A percentile compares a stretch with the other conserved stretches of the same genome.
These are phyloP conservation scores for Cichorium intybus DNA, from an alignment of 140 eudicot species.

Conservation along the genomic window DNA sequence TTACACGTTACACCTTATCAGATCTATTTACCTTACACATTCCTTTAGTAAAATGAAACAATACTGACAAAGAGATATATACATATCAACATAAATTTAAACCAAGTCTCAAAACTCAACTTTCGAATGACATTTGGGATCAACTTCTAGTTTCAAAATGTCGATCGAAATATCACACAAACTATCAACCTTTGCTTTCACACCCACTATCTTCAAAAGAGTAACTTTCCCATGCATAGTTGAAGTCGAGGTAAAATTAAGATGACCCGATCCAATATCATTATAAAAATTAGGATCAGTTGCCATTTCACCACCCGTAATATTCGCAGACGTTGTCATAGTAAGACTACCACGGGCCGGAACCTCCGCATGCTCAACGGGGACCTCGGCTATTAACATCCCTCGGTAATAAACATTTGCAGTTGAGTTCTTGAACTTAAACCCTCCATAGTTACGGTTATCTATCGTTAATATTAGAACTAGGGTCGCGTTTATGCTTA, in stretches of 20 bases:
- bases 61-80: background rate
- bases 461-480: constrained; percentile 34
- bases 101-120: constrained; percentile 17
- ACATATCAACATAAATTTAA: background rate
- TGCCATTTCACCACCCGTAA: constrained; percentile 37
- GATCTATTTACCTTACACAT: too few species aligned
- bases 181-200: constrained; percentile 37
- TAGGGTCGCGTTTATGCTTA: constrained; percentile 46
- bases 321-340: constrained; percentile 30
- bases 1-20: too few species aligned
- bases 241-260: constrained; percentile 43
- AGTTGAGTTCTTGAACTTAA: constrained; percentile 34
- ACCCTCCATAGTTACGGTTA: constrained; percentile 50
- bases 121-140: constrained; percentile 32
- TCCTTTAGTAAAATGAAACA: background rate
- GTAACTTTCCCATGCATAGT: constrained; percentile 47
- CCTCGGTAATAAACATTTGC: constrained; percentile 37
- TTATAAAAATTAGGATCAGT: constrained; percentile 33
- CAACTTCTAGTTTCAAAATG: constrained; percentile 29
- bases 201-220: constrained; percentile 32
- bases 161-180: constrained; percentile 33
- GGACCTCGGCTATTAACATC: constrained; percentile 37
- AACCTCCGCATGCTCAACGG: constrained; percentile 32
- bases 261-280: constrained; percentile 36
- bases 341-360: constrained; percentile 43